Conservation (phyloP, 805 yeast species). For the Komagataella ulmi region DNA sequence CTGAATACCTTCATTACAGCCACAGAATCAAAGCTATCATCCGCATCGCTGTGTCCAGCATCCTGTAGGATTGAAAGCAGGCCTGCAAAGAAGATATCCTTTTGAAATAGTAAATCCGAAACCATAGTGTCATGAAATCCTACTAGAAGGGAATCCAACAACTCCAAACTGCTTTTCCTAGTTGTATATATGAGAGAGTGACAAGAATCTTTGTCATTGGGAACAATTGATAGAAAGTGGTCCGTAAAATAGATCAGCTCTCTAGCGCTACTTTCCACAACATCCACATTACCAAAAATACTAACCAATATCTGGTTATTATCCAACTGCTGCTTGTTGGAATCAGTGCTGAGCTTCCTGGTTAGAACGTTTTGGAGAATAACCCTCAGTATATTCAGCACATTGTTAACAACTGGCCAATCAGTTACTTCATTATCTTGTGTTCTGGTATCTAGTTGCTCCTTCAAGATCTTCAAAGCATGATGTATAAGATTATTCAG, state of each 20-base stretch:
- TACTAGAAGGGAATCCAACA: background rate
- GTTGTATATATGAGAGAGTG: background rate
- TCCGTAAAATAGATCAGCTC: background rate
- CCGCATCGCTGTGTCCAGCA: background rate
- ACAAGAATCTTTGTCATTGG: background rate
- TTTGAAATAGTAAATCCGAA: background rate
- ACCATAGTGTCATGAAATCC: background rate
- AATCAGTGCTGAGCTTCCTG: background rate
- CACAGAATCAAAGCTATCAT: background rate
- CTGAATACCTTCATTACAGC: background rate
- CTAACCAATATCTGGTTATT: slow-evolving; percentile 23
- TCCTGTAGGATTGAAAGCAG: background rate
- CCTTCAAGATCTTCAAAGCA: background rate
- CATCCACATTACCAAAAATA: slow-evolving; percentile 73
- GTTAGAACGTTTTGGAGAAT: background rate
- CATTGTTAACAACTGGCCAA: background rate
- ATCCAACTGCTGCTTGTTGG: background rate
- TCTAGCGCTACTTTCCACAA: slow-evolving; percentile 77
- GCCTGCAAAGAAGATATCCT: background rate
- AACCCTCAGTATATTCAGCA: background rate
- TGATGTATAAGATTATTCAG: background rate
- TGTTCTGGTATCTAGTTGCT: background rate
- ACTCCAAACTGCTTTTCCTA: background rate
- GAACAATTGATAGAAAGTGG: background rate
- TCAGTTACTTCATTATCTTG: background rate